These are phyloP conservation scores for Hypoxylon sp. DNA, from an alignment of 2,329 filamentous ascomycete species.

Conservation along the genomic window DNA sequence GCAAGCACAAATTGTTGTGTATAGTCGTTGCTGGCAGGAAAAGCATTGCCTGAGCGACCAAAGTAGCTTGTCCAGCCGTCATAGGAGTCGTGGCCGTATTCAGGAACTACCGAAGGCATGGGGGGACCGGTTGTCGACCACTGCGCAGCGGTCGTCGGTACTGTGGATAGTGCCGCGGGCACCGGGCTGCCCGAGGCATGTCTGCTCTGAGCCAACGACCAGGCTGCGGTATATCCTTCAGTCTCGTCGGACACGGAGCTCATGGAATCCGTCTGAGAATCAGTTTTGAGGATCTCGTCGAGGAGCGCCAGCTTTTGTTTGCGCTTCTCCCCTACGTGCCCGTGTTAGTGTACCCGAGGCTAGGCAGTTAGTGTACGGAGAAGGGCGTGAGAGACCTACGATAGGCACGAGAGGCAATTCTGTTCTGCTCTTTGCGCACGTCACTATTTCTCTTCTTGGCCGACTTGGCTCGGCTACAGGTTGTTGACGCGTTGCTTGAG, in stretches of 20 bases:
- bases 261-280: conserved; percentile 42
- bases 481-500: conserved; percentile 21
- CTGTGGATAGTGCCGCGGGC: conserved; percentile 27
- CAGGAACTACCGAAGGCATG: conserved; percentile 31
- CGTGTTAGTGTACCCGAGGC: conserved; percentile 23
- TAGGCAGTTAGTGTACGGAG: not conserved
- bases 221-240: conserved; percentile 34
- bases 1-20: conserved; percentile 26
- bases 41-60: conserved; percentile 26
- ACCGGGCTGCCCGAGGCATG: conserved; percentile 39
- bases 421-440: conserved; percentile 44
- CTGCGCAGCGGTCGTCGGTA: conserved; percentile 24
- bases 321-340: conserved; percentile 50
- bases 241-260: conserved; percentile 44
- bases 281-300: conserved; percentile 48
- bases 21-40: conserved; percentile 27
- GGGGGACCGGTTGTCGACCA: conserved; percentile 33
- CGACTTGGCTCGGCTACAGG: conserved; percentile 27
- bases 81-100: conserved; percentile 35
- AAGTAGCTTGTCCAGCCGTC: conserved; percentile 34
- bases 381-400: conserved; percentile 41
- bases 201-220: conserved; percentile 29
- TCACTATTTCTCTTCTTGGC: conserved; percentile 43
- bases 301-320: conserved; percentile 54
- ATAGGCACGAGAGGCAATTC: conserved; percentile 44